Evolutionary conservation across 129 eudicot species (phyloP).

Genomic region (Arctium minus): DNA sequence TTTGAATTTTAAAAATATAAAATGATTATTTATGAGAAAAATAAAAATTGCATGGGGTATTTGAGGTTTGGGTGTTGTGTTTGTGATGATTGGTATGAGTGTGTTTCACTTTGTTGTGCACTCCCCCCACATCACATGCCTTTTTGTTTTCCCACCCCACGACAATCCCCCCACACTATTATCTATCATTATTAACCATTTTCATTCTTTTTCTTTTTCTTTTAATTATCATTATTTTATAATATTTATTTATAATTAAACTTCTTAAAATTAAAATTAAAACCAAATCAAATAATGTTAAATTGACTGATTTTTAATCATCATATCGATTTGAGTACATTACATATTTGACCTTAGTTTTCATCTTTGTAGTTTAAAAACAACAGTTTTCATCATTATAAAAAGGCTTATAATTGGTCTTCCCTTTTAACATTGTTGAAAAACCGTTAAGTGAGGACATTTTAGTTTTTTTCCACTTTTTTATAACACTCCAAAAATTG

Average conservation of each 20-base stretch:
- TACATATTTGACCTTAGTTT: not conserved
- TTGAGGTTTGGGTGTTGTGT: not conserved
- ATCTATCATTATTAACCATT: not conserved
- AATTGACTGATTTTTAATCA: not conserved
- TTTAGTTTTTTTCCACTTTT: no score
- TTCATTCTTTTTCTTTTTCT: not conserved
- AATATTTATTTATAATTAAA: no score
- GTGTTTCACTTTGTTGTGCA: slow-evolving; percentile 34
- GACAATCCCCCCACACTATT: slow-evolving; percentile 26
- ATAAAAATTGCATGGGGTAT: not conserved
- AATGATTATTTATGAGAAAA: not conserved
- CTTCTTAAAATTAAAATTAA: no score
- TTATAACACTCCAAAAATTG: no score
- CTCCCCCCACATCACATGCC: slow-evolving; percentile 21
- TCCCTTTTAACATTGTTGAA: no score
- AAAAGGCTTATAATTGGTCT: no score
- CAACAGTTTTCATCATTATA: not conserved
- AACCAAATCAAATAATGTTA: no score
- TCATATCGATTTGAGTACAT: not conserved
- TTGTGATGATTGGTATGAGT: slow-evolving; percentile 19
- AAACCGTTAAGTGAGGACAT: no score
- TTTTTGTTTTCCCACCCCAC: slow-evolving; percentile 28
- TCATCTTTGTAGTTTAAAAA: no score
- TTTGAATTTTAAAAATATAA: not conserved
- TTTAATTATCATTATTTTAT: no score